Conservation (phyloP, 352 stramenopile species). For the Phytopythium montanum region DNA sequence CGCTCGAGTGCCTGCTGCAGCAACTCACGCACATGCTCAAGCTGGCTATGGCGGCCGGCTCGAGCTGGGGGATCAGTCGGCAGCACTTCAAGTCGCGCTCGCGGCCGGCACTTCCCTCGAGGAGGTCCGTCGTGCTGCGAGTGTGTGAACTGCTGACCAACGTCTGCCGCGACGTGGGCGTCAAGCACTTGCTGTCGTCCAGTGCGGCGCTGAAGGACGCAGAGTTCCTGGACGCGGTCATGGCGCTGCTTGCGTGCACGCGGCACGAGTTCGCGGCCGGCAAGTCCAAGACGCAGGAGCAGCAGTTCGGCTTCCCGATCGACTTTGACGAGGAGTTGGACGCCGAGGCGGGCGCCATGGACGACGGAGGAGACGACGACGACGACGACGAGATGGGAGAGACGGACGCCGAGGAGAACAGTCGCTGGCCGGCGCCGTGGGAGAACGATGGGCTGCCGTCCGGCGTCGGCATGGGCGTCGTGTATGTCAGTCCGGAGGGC, state of each 20-base stretch:
- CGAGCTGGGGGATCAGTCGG: conserved; percentile 12
- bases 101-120: conserved; percentile 14
- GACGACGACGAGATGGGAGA: conserved; percentile 56
- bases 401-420: conserved; percentile 47
- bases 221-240: conserved; percentile 45
- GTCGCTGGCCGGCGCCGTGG: conserved; percentile 69
- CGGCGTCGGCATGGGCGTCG: conserved; percentile 69
- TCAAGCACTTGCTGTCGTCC: conserved; percentile 38
- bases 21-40: conserved; percentile 39
- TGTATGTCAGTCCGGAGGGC: conserved; percentile 70
- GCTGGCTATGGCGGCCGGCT: not conserved
- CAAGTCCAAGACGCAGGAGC: conserved; percentile 18
- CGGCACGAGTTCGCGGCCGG: conserved; percentile 45
- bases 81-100: conserved; percentile 21
- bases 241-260: conserved; percentile 45
- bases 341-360: conserved; percentile 11
- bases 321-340: conserved; percentile 35
- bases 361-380: conserved; percentile 40
- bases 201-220: conserved; percentile 41
- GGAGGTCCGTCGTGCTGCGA: conserved; percentile 54
- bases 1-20: conserved; percentile 62
- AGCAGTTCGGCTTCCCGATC: conserved; percentile 24
- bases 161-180: conserved; percentile 43
- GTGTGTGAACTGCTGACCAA: conserved; percentile 60
- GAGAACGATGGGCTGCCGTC: conserved; percentile 68